Conservation (phyloP, 2,329 filamentous ascomycete species). For the Diaporthe citrichinensis region DNA sequence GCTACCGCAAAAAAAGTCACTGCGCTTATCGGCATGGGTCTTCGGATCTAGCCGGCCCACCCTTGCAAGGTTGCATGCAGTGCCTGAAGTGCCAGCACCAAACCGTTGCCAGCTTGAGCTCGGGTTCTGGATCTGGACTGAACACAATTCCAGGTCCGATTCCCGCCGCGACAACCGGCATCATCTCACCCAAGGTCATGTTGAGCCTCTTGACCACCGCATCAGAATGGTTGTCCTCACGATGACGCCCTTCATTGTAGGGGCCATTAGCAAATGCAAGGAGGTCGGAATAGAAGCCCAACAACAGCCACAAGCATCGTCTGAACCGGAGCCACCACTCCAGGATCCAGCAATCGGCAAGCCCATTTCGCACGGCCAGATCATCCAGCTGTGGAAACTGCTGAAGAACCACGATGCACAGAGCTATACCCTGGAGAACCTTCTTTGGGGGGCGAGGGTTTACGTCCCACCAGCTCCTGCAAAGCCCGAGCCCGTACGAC, state of each 20-base stretch:
- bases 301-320: constrained; percentile 16
- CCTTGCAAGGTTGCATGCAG: neutral
- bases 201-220: neutral
- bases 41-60: constrained; percentile 32
- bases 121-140: neutral
- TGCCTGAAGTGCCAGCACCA: neutral
- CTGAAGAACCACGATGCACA: constrained; percentile 55
- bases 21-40: constrained; percentile 31
- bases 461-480: constrained; percentile 86
- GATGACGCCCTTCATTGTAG: constrained; percentile 79
- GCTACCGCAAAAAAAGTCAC: constrained; percentile 21
- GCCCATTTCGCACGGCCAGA: constrained; percentile 79
- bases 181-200: neutral
- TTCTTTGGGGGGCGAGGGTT: constrained; percentile 79
- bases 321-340: constrained; percentile 62
- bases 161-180: neutral
- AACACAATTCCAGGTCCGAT: neutral
- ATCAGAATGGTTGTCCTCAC: constrained; percentile 80
- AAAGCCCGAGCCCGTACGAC: constrained; percentile 81
- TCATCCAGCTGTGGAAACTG: constrained; percentile 72
- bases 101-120: constrained; percentile 6
- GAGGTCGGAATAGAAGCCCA: constrained; percentile 32
- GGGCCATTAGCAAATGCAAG: constrained; percentile 65
- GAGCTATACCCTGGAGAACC: constrained; percentile 71
- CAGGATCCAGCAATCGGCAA: constrained; percentile 68